A percentile compares a stretch with the other conserved stretches of the same genome.
phyloP scores from a whole-genome alignment of 352 stramenopile species.

The Pythium apleroticum region DNA sequence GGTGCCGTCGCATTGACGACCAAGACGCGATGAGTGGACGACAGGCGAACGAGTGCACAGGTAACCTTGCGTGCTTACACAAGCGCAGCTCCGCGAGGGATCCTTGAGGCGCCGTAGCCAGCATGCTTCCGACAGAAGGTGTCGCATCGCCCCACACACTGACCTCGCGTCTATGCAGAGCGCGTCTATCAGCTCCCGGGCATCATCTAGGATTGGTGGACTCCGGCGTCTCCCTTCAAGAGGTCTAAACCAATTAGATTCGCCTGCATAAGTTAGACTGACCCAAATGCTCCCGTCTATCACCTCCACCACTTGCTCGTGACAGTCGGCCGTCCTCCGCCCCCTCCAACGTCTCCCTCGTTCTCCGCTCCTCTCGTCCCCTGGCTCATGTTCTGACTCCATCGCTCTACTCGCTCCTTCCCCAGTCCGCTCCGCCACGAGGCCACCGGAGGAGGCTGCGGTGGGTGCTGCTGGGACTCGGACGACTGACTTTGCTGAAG shows the following conservation, averaged over 20 bases:
- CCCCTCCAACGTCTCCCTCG: background rate
- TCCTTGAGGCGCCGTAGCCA: background rate
- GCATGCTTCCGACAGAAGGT: too few relatives aligned
- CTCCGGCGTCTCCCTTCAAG: background rate
- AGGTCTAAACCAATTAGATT: background rate
- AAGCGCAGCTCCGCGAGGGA: background rate
- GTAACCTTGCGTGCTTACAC: too few relatives aligned
- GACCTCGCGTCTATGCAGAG: too few relatives aligned
- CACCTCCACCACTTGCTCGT: conserved; percentile 27
- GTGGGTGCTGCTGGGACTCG: background rate
- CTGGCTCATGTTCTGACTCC: conserved; percentile 22
- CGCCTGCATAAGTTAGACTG: background rate
- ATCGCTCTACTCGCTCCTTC: conserved; percentile 17
- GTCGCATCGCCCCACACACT: too few relatives aligned
- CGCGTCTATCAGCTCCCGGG: background rate
- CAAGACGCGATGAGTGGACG: background rate
- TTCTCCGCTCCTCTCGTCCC: background rate
- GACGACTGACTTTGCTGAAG: background rate
- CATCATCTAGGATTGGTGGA: background rate
- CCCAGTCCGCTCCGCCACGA: conserved; percentile 9
- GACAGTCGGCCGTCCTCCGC: background rate
- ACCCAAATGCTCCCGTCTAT: too few relatives aligned
- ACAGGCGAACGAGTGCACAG: background rate
- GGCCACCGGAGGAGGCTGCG: conserved; percentile 7
- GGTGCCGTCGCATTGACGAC: background rate